phyloP scores from a whole-genome alignment of 192 early-diverging fungal species.

The Coemansia sp. region DNA sequence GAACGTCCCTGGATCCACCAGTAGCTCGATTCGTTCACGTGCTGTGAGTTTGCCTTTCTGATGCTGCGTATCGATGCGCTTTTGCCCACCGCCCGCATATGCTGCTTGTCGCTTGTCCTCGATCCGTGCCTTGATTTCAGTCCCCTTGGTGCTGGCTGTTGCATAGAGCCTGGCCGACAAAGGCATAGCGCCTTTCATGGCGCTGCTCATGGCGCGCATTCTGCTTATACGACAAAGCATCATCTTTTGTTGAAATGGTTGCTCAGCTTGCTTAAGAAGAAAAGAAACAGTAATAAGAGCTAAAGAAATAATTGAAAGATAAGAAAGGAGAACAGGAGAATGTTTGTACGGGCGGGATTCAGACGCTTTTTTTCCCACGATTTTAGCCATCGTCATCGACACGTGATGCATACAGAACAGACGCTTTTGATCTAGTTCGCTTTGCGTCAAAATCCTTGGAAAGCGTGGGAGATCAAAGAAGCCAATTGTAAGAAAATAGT shows the following conservation, averaged over 20 bases:
- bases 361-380: conserved; percentile 8
- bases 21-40: conserved; percentile 82
- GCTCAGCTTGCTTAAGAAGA: no score
- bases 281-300: background rate
- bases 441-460: no score
- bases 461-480: no score
- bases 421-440: no score
- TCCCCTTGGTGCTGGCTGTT: conserved; percentile 30
- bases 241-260: no score
- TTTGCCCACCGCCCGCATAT: conserved; percentile 74
- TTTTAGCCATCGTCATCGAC: background rate
- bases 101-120: conserved; percentile 72
- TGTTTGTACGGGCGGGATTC: no score
- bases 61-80: conserved; percentile 82
- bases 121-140: conserved; percentile 41
- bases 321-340: background rate
- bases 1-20: conserved; percentile 84
- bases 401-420: background rate
- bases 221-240: background rate
- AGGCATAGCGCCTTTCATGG: no score
- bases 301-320: background rate
- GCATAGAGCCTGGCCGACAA: conserved; percentile 29
- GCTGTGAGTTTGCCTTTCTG: conserved; percentile 92
- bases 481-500: background rate
- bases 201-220: background rate